Percentiles rank a stretch among this genome's conserved stretches.
These are phyloP conservation scores for Cytospora piceae DNA, from an alignment of 2,329 filamentous ascomycete genomes.

Conservation along the genomic window DNA sequence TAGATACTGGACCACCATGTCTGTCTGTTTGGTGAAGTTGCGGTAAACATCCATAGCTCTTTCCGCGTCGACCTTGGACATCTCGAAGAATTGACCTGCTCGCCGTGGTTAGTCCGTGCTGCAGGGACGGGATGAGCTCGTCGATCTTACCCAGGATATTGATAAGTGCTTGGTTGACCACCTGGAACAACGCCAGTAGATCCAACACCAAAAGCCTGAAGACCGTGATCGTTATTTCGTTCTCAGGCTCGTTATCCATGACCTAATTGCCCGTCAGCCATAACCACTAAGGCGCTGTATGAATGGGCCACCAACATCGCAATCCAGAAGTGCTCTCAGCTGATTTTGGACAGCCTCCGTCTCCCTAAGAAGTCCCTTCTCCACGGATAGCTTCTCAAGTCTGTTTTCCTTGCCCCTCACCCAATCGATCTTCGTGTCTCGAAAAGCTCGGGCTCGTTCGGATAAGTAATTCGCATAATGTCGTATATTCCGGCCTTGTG, in stretches of 20 bases:
- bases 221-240: constrained; percentile 93
- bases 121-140: not conserved
- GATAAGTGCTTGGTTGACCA: constrained; percentile 96
- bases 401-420: constrained; percentile 81
- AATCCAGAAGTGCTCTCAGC: constrained; percentile 82
- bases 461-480: constrained; percentile 88
- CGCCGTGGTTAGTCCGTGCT: constrained; percentile 32
- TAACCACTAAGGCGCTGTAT: not conserved
- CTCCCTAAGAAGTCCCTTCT: constrained; percentile 90
- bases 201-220: constrained; percentile 92
- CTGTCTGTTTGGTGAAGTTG: constrained; percentile 87
- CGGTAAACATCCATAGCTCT: constrained; percentile 91
- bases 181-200: constrained; percentile 86
- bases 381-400: constrained; percentile 82
- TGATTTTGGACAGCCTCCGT: constrained; percentile 90
- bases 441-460: constrained; percentile 79
- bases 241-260: constrained; percentile 85
- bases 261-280: constrained; percentile 51
- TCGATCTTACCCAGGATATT: constrained; percentile 79
- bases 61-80: constrained; percentile 93
- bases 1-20: constrained; percentile 88
- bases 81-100: constrained; percentile 93
- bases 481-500: constrained; percentile 91
- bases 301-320: constrained; percentile 69
- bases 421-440: constrained; percentile 86